Conservation (phyloP, 2,329 filamentous ascomycete species). For the Arthrinium phaeospermum region DNA sequence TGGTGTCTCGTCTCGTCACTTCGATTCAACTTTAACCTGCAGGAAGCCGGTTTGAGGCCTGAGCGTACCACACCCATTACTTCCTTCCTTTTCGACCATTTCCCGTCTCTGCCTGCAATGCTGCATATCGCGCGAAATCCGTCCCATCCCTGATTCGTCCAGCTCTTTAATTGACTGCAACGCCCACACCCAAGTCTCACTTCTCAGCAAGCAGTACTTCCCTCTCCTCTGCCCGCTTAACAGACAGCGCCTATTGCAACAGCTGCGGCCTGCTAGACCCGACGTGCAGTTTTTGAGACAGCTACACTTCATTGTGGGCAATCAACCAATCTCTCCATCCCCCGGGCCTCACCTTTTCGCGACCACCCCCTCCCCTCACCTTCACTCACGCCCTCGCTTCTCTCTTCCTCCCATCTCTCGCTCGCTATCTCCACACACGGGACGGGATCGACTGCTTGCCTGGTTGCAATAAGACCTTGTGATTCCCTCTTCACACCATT, state of each 20-base stretch:
- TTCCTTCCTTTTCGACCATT: slow-evolving; percentile 27
- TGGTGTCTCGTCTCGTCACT: neutral
- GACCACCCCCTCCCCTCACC: slow-evolving; percentile 32
- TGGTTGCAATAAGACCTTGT: slow-evolving; percentile 40
- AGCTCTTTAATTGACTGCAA: slow-evolving; percentile 17
- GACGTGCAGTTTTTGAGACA: slow-evolving; percentile 36
- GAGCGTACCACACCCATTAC: slow-evolving; percentile 30
- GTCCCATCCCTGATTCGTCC: neutral
- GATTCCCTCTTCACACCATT: slow-evolving; percentile 35
- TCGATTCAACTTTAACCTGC: slow-evolving; percentile 20
- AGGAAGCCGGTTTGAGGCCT: slow-evolving; percentile 33
- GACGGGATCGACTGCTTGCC: slow-evolving; percentile 11
- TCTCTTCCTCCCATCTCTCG: slow-evolving; percentile 5
- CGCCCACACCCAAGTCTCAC: neutral
- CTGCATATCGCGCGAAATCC: neutral
- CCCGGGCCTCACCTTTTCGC: slow-evolving; percentile 35
- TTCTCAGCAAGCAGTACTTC: neutral
- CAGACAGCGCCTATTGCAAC: slow-evolving; percentile 34
- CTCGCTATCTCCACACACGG: slow-evolving; percentile 17
- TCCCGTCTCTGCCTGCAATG: slow-evolving; percentile 19
- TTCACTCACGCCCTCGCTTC: slow-evolving; percentile 18
- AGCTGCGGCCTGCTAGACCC: slow-evolving; percentile 33
- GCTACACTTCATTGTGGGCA: slow-evolving; percentile 24
- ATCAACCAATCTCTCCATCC: slow-evolving; percentile 20
- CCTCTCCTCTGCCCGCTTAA: slow-evolving; percentile 28